Conservation (phyloP, 306 rosid species). For the Ormosia emarginata region DNA sequence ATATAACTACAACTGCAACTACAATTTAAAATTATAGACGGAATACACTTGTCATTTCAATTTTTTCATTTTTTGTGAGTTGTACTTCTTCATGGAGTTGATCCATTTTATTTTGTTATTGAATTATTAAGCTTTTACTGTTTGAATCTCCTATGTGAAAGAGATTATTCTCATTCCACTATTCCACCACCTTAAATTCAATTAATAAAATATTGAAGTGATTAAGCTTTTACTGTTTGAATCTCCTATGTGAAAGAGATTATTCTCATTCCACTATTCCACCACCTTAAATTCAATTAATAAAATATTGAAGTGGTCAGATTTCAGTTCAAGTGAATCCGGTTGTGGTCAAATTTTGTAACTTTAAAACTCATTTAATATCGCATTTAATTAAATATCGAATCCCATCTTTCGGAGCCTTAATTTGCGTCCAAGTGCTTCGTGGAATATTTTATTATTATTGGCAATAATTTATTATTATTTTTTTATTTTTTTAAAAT, state of each 20-base stretch:
- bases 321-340: not conserved
- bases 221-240: not conserved
- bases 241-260: slow-evolving; percentile 18
- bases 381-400: not conserved
- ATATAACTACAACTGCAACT: no score
- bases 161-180: not conserved
- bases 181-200: not conserved
- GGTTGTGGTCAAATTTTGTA: not conserved
- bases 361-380: not conserved
- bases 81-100: not conserved
- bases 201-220: slow-evolving; percentile 4
- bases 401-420: slow-evolving; percentile 19
- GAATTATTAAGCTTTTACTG: not conserved
- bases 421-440: not conserved
- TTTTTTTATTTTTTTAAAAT: not conserved
- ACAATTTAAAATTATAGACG: no score
- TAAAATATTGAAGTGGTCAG: not conserved
- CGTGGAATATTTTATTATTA: not conserved
- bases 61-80: not conserved
- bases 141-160: slow-evolving; percentile 23
- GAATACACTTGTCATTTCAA: not conserved
- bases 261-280: not conserved
- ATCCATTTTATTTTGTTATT: not conserved
- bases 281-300: slow-evolving; percentile 13
- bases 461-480: not conserved